Percentiles rank a stretch among this genome's conserved stretches.
phyloP scores from a whole-genome alignment of 2,329 filamentous ascomycete genomes.

The Sclerotinia spermophila region DNA sequence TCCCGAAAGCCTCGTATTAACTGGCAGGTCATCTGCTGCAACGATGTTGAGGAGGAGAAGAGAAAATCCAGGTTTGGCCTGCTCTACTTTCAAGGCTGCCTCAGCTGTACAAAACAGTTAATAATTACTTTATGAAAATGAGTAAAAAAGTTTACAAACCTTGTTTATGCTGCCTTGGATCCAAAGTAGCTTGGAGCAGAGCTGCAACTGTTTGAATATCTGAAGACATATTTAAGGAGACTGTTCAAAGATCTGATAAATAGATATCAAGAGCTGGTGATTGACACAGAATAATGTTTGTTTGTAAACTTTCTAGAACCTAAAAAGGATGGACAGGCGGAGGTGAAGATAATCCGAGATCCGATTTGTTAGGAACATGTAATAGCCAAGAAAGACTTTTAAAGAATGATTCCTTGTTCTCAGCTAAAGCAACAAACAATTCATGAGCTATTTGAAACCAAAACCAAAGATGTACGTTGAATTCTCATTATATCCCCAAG shows the following conservation, averaged over 20 bases:
- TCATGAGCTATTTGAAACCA: conserved; percentile 11
- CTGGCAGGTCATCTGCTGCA: conserved; percentile 66
- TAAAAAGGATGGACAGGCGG: conserved; percentile 14
- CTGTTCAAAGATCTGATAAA: conserved; percentile 11
- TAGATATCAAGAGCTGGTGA: conserved; percentile 9
- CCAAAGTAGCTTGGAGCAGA: conserved; percentile 86
- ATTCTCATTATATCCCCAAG: background rate
- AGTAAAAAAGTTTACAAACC: conserved; percentile 52
- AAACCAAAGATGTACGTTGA: conserved; percentile 12
- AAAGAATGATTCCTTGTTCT: conserved; percentile 6
- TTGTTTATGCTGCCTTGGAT: conserved; percentile 84
- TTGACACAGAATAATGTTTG: conserved; percentile 19
- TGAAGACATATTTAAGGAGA: conserved; percentile 50
- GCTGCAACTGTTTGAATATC: conserved; percentile 66
- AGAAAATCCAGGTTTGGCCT: conserved; percentile 83
- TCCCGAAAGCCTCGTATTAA: conserved; percentile 78
- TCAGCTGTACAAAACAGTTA: conserved; percentile 59
- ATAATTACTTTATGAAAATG: conserved; percentile 26
- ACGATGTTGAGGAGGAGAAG: conserved; percentile 87
- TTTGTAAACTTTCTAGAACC: conserved; percentile 18
- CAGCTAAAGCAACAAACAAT: conserved; percentile 12
- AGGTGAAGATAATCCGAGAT: conserved; percentile 14
- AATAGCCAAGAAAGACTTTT: conserved; percentile 3
- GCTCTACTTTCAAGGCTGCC: conserved; percentile 70
- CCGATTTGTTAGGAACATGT: background rate